Base-by-base conservation (phyloP, 495 filamentous ascomycete genomes). In the Aspergillus ostianus region DNA sequence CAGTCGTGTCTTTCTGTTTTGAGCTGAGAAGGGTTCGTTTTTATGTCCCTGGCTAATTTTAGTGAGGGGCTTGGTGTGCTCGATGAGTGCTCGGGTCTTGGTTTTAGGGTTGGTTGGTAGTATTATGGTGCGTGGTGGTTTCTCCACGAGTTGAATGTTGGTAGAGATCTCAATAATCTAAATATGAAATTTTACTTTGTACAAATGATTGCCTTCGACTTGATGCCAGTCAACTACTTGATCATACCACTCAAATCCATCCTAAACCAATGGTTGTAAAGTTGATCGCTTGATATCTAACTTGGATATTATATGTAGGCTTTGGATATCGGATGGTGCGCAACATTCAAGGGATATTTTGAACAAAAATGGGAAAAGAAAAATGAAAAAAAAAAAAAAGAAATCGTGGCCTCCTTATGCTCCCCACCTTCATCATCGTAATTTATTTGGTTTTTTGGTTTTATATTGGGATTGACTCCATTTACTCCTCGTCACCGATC, bases 401-500 rank as follows among this genome's bases (percentile, higher is more conserved):
- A 64, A 68, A 64, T 72, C 68, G 64, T 75, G 61, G 63, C 67
- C 67, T 64, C 72, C 63, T 51, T 69, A 57, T 63, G 59, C 57
- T 61, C 58, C 66, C 67, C 69, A 61, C 67, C 69, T 68, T 73
- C 71, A 65, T 75, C 68, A 64, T 75, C 55, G 60, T 64, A 52
- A 64, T 59, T 60, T 59, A 63, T 56, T 57, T 62, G 64, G 55
- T 67, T 68, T 68, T 67, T 62, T 61, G 58, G 67, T 58, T 55
- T 59, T 60, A 59, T 50, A 18, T 17, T 52, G 47, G 45, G 57
- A 51, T 60, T 58, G 17, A 61, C 41, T 57, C 44, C 56, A 46
- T 77, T 82, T 87, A 95, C 75, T 96, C 91, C 65, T 96, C 91
- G 58, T 97, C 93, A 55, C 93, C 92, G 72, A 97, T 93, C 90